phyloP scores from a whole-genome alignment of 1,284 basidiomycete species.

The Somion occarium region DNA sequence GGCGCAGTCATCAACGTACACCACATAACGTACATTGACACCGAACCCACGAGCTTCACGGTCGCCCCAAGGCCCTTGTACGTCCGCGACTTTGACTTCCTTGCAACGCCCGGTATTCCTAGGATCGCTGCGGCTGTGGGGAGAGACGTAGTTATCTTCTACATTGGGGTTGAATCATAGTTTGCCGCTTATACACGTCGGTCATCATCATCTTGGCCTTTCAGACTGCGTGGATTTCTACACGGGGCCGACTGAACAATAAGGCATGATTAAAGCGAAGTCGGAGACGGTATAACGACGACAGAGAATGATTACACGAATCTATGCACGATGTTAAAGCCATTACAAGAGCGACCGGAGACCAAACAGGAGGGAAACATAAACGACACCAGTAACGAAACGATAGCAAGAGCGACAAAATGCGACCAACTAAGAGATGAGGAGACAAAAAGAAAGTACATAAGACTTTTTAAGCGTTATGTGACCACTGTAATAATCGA shows the following conservation, averaged over 20 bases:
- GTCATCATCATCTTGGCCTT: too few species aligned
- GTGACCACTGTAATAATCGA: constrained; percentile 6
- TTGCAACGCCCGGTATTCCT: constrained; percentile 51
- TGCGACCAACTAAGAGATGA: background rate
- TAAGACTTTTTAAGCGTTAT: constrained; percentile 6
- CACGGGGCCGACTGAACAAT: too few species aligned
- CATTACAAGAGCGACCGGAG: background rate
- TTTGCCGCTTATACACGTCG: too few species aligned
- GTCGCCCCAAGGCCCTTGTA: constrained; percentile 57
- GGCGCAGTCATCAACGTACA: constrained; percentile 69
- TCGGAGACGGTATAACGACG: background rate
- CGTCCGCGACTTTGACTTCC: constrained; percentile 72
- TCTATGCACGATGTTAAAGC: background rate
- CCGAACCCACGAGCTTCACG: constrained; percentile 54
- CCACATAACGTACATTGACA: constrained; percentile 56
- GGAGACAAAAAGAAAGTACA: constrained; percentile 1
- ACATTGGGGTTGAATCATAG: constrained; percentile 33
- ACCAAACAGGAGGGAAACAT: background rate
- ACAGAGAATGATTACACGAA: background rate
- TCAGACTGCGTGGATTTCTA: too few species aligned
- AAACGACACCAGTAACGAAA: background rate
- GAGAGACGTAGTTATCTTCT: constrained; percentile 39
- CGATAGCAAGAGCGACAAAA: background rate
- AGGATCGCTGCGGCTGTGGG: constrained; percentile 65
- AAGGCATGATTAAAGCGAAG: too few species aligned